These are phyloP conservation scores for Meripilus lineatus DNA, from an alignment of 1,284 basidiomycete genomes.

Conservation along the genomic window DNA sequence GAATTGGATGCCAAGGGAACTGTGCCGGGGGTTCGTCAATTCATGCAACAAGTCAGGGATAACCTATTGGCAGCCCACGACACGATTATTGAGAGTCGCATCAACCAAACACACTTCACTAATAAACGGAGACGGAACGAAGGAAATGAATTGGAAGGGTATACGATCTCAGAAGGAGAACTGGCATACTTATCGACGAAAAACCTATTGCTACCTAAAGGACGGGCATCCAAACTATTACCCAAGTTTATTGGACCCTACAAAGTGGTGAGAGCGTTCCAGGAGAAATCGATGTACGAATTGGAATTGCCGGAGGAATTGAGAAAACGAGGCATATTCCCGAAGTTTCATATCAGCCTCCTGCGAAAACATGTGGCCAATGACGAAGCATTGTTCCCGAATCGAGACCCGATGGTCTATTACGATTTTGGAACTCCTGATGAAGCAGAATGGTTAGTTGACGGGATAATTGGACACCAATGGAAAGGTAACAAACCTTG, in stretches of 20 bases:
- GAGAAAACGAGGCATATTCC: no score
- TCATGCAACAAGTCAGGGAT: slow-evolving; percentile 20
- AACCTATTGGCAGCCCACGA: slow-evolving; percentile 21
- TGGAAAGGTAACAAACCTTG: slow-evolving; percentile 19
- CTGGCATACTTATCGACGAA: slow-evolving; percentile 30
- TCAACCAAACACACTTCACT: no score
- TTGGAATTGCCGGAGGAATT: no score
- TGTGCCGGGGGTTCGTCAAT: slow-evolving; percentile 19
- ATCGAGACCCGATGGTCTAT: no score
- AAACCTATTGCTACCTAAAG: slow-evolving; percentile 30
- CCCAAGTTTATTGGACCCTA: slow-evolving; percentile 32
- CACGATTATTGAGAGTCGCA: slow-evolving; percentile 20
- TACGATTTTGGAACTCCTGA: no score
- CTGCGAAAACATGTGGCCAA: no score
- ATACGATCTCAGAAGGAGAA: slow-evolving; percentile 15
- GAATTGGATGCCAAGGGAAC: slow-evolving; percentile 22
- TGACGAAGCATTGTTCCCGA: no score
- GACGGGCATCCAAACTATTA: slow-evolving; percentile 24
- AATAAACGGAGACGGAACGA: slow-evolving; percentile 20
- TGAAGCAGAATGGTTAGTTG: no score
- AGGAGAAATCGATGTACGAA: slow-evolving; percentile 15
- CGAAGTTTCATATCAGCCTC: no score
- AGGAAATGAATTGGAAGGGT: background rate
- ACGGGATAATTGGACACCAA: slow-evolving; percentile 25
- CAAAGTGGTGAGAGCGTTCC: slow-evolving; percentile 13